Percentiles rank a stretch among this genome's conserved stretches.
Conservation (phyloP, 148 eudicot genomes). For the Chenopodium suecicum region DNA sequence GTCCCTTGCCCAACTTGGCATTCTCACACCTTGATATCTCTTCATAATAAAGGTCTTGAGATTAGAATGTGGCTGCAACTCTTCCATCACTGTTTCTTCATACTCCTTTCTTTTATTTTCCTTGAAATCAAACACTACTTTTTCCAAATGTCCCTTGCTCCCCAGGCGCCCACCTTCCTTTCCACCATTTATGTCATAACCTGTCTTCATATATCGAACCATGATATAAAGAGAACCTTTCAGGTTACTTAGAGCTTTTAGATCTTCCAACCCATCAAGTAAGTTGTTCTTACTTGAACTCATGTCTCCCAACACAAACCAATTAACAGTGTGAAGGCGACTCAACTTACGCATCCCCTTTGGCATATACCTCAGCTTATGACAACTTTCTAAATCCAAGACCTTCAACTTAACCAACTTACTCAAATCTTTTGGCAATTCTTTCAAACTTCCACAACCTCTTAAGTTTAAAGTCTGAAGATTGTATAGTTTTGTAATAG, state of each 20-base stretch:
- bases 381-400: too few species aligned
- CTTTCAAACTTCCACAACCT: accelerated
- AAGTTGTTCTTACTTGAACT: not conserved
- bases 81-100: slow-evolving; percentile 16
- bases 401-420: too few species aligned
- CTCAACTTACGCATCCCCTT: too few species aligned
- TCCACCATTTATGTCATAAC: too few species aligned
- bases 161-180: not conserved
- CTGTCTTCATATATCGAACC: too few species aligned
- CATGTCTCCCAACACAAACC: not conserved
- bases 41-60: not conserved
- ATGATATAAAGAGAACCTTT: accelerated
- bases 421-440: too few species aligned
- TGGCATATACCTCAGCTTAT: too few species aligned
- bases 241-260: not conserved
- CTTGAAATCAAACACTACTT: not conserved
- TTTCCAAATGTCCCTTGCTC: slow-evolving; percentile 4
- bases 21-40: not conserved
- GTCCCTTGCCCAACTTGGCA: slow-evolving; percentile 24
- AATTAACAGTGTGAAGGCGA: too few species aligned
- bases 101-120: not conserved
- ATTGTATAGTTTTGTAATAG: too few species aligned
- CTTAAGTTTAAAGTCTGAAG: too few species aligned
- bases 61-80: slow-evolving; percentile 21
- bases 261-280: not conserved